Evolutionary conservation across 306 rosid species (phyloP).

Genomic region (Dryas drummondii): DNA sequence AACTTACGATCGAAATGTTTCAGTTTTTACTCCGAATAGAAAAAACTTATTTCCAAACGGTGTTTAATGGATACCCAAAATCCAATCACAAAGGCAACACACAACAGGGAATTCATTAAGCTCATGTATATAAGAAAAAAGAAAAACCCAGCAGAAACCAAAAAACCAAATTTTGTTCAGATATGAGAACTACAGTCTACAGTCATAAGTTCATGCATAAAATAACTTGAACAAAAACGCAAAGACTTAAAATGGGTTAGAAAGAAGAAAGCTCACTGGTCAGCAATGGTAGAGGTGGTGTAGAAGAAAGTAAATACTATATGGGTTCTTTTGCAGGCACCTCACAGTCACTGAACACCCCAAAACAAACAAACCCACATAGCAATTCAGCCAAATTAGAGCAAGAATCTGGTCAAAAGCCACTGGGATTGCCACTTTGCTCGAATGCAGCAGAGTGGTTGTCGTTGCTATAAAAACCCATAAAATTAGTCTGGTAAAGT

Average conservation of each 20-base stretch:
- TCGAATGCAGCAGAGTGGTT: slow-evolving; percentile 8
- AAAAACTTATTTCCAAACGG: not conserved
- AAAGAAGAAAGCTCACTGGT: slow-evolving; percentile 17
- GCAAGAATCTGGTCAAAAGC: slow-evolving; percentile 7
- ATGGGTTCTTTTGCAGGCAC: not conserved
- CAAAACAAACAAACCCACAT: slow-evolving; percentile 2
- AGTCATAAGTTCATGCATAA: not conserved
- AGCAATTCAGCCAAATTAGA: not conserved
- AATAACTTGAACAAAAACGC: slow-evolving; percentile 8
- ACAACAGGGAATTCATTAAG: not conserved
- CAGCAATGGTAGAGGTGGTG: not conserved
- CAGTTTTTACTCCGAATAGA: not conserved
- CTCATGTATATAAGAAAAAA: not conserved
- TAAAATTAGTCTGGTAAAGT: slow-evolving; percentile 17
- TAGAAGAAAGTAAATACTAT: not conserved
- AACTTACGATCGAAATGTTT: not conserved
- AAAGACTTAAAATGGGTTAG: not conserved
- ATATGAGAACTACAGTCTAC: not conserved
- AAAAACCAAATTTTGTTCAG: not conserved
- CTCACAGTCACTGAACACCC: slow-evolving; percentile 11
- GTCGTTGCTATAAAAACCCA: slow-evolving; percentile 7
- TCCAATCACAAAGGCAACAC: not conserved
- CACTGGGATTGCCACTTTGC: slow-evolving; percentile 14
- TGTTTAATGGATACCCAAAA: not conserved
- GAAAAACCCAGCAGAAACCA: slow-evolving; percentile 13